Base-by-base conservation (phyloP, 192 early-diverging fungal species). In the Rhizophagus prolifer region DNA sequence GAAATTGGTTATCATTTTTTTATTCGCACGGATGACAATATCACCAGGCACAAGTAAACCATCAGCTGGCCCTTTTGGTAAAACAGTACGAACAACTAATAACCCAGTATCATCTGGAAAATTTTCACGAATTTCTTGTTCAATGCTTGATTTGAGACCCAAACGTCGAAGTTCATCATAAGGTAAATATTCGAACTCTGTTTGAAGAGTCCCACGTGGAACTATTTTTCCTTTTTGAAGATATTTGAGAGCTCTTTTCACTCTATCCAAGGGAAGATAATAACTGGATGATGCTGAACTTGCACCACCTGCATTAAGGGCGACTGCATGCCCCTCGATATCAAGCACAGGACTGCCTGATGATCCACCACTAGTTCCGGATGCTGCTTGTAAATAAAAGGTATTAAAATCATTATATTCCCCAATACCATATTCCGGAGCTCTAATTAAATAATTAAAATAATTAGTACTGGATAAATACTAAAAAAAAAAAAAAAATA, bases 381-480 rank as follows among this genome's bases (percentile, higher is more conserved):
- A 90, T 1, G 92, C 89, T 1, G 92, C 90, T 81, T 93, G 91
- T 16, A 93, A 80, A 80, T 94, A 95, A 80, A 95, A 95, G 2
- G 92, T 94, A 79, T 94, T 95, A 77, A 93, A 88, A 65, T 95
- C 93, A 66, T 90, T 91, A 83, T 91, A 92, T 62, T 89, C 89
- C 23, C 88, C 84, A 25, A 84, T 77, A 44, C 91, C 91, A 71
- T 92, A 91, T 64, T 88, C 88, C 2, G 93, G 93, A 1, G 89
- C 89, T 72, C 88, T 90, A 54, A 25, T 30, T 54, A 12, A 34
- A 65, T 60, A 36, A 41, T 36, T 31, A 65, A 79, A 46, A 44
- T 12, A 44, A 44, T 44, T 44, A 44, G 41, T 44, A 12, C 10
- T 44, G 1, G 10, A 12, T 44, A 2, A 44, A 12, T 12, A 46